Base-by-base conservation (phyloP, 2,329 filamentous ascomycete species). In the Xylariales sp. region DNA sequence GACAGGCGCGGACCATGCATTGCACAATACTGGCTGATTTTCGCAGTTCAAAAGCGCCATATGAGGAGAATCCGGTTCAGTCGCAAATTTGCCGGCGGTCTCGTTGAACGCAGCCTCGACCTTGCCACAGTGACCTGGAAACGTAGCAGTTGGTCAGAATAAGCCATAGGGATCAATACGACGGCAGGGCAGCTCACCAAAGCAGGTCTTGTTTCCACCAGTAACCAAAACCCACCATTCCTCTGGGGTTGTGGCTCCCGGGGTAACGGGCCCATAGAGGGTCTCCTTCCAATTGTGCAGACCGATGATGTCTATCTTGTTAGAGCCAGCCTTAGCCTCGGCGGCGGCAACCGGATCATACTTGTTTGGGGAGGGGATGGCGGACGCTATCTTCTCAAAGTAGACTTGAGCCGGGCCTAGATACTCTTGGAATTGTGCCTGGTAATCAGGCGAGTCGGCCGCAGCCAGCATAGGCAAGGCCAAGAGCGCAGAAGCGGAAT, bases 181-280 rank as follows among this genome's bases (percentile, higher is more conserved):
- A 32, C 46, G 8, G 48, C 46, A 61, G 54, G 23, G 65, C 34
- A 60, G 63, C 84, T 65, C 81, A 89, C 87, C 86, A 77, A 86
- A 90, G 82, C 92, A 95, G 39, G 92, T 93, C 82, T 89, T 91
- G 84, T 94, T 94, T 73, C 91, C 85, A 64, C 92, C 92, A 9
- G 89, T 92, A 72, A 93, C 81, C 72, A 92, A 85, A 69, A 95
- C 83, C 84, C 91, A 90, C 91, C 91, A 94, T 80, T 93, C 90
- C 80, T 91, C 90, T 5, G 91, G 90, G 7, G 81, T 85, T 10
- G 87, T 86, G 69, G 86, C 85, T 34, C 80, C 87, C 8, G 87
- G 80, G 68, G 87, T 83, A 65, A 91, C 87, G 36, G 88, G 86
- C 58, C 83, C 82, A 76, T 87, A 89, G 68, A 95, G 83, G 2